These are phyloP conservation scores for Theileria equi DNA, from an alignment of 169 alveolate species.

Conservation along the genomic window DNA sequence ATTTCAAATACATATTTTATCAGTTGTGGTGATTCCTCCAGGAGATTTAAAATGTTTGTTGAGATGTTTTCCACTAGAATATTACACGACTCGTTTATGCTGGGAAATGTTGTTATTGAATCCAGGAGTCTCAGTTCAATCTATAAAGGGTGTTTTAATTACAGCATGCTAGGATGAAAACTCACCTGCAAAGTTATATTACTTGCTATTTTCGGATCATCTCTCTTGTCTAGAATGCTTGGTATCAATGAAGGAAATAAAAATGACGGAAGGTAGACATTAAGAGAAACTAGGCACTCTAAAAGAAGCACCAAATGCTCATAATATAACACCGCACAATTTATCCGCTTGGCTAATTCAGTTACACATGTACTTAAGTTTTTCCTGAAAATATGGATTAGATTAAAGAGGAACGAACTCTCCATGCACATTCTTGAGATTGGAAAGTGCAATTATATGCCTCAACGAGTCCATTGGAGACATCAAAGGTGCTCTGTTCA, in stretches of 20 bases:
- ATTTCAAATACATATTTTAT: conserved; percentile 1
- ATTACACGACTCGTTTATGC: neutral
- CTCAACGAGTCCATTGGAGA: conserved; percentile 6
- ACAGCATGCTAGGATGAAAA: neutral
- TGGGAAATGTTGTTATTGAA: neutral
- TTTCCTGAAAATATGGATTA: neutral
- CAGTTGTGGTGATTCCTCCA: neutral
- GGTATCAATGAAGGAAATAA: neutral
- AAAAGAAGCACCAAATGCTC: conserved; percentile 10
- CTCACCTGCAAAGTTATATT: neutral
- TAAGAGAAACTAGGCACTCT: neutral
- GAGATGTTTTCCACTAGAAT: neutral
- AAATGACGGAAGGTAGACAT: neutral
- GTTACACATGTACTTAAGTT: neutral
- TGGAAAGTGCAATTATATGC: conserved; percentile 12
- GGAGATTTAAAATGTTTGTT: neutral
- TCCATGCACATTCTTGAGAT: conserved; percentile 3
- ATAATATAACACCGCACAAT: conserved; percentile 6
- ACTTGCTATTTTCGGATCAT: neutral
- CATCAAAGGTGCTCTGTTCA: neutral
- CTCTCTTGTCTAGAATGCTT: conserved; percentile 1
- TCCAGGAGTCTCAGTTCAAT: conserved; percentile 8
- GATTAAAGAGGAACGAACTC: neutral
- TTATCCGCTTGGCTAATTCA: neutral
- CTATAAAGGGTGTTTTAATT: neutral